Conservation (phyloP, 2,329 filamentous ascomycete species). For the Arthrobotrys musiformis region DNA sequence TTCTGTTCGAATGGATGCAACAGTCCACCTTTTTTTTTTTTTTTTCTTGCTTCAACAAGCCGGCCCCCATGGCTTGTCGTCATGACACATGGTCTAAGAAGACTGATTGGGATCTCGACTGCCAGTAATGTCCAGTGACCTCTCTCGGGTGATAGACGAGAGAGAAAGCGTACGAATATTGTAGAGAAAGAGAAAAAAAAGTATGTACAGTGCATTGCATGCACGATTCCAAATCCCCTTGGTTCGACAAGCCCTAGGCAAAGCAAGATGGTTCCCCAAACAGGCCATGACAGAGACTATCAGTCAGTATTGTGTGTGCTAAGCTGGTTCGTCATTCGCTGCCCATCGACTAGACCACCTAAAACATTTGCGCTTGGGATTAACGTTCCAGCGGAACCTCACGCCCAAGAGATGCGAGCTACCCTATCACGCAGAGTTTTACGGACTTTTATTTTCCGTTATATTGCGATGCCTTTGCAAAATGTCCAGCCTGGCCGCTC, state of each 20-base stretch:
- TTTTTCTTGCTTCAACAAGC: constrained; percentile 14
- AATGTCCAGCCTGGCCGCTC: constrained; percentile 9
- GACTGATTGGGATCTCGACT: constrained; percentile 36
- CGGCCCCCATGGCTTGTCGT: constrained; percentile 52
- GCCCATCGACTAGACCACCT: constrained; percentile 23
- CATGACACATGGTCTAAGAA: constrained; percentile 52
- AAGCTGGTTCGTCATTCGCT: constrained; percentile 41
- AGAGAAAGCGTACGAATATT: not conserved
- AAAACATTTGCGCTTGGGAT: constrained; percentile 15
- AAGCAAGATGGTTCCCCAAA: constrained; percentile 48
- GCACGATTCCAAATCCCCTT: constrained; percentile 55
- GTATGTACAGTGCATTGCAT: constrained; percentile 32
- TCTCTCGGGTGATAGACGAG: constrained; percentile 39
- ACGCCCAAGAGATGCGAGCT: constrained; percentile 7
- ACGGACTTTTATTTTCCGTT: constrained; percentile 47
- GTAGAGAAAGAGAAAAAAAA: not conserved
- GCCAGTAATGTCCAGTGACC: constrained; percentile 29
- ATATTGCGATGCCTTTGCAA: constrained; percentile 32
- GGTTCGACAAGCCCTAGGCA: constrained; percentile 48
- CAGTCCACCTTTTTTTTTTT: constrained; percentile 25
- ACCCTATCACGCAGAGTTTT: constrained; percentile 28
- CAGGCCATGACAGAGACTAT: constrained; percentile 48
- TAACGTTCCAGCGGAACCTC: constrained; percentile 15
- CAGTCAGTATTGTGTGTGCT: constrained; percentile 49
- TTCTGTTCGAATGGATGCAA: constrained; percentile 39